These are phyloP conservation scores for Phytophthora pluvialis DNA, from an alignment of 352 stramenopile species.

Conservation along the genomic window DNA sequence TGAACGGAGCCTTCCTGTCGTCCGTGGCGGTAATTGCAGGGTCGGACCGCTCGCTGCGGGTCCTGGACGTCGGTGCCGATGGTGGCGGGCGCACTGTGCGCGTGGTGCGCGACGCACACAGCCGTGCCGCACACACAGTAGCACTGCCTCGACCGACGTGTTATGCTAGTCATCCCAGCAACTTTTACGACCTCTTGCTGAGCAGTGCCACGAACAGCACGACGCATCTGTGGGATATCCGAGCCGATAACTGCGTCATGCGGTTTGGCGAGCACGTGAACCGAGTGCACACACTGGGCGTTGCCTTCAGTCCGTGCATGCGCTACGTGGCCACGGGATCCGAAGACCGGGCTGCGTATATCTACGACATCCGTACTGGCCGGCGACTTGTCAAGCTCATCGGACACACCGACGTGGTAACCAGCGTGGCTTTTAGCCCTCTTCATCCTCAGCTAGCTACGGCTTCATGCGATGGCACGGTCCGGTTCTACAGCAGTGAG, in stretches of 20 bases:
- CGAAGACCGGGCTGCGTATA: constrained; percentile 80
- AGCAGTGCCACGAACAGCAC: constrained; percentile 75
- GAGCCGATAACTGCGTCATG: constrained; percentile 87
- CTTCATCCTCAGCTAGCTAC: constrained; percentile 84
- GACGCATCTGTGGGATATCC: constrained; percentile 87
- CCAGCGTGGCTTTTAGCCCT: constrained; percentile 80
- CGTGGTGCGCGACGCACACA: constrained; percentile 69
- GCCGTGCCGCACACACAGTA: constrained; percentile 69
- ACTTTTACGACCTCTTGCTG: constrained; percentile 88
- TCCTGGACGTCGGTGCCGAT: constrained; percentile 75
- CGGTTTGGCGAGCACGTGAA: constrained; percentile 87
- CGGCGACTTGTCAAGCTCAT: constrained; percentile 61
- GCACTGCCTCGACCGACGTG: constrained; percentile 68
- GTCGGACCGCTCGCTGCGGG: constrained; percentile 76
- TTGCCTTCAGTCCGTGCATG: constrained; percentile 90
- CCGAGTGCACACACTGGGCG: constrained; percentile 72
- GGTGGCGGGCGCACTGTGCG: constrained; percentile 48
- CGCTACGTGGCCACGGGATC: constrained; percentile 89
- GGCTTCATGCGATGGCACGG: constrained; percentile 73
- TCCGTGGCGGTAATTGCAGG: constrained; percentile 72
- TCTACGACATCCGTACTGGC: constrained; percentile 89
- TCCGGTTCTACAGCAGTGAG: constrained; percentile 59
- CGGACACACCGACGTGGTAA: constrained; percentile 81
- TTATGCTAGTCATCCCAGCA: constrained; percentile 70
- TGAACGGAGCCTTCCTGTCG: constrained; percentile 86